Evolutionary conservation across 441 rosid genomes (phyloP).

Genomic region (Aleurites moluccanus): DNA sequence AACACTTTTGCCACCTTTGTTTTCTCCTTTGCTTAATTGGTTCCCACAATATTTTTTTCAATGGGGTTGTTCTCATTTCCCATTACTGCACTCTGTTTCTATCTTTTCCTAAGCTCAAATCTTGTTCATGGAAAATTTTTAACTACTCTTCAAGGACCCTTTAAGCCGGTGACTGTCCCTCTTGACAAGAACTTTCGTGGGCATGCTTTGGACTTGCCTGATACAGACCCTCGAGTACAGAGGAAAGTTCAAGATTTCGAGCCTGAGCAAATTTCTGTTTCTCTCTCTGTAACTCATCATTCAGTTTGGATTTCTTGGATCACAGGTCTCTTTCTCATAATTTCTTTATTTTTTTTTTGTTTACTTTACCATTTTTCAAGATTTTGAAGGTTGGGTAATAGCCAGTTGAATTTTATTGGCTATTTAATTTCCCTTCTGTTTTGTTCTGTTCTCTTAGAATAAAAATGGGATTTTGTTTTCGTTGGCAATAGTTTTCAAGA

Average conservation of each 20-base stretch:
- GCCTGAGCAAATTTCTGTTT: conserved; percentile 82
- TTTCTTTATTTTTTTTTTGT: background rate
- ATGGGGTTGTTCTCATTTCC: background rate
- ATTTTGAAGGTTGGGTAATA: background rate
- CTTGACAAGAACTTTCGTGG: conserved; percentile 58
- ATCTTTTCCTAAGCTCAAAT: background rate
- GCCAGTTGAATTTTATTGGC: background rate
- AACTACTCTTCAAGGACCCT: conserved; percentile 77
- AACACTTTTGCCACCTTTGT: background rate
- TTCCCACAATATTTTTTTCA: background rate
- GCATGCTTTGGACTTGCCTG: conserved; percentile 66
- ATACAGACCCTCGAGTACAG: conserved; percentile 49
- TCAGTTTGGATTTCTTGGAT: conserved; percentile 89
- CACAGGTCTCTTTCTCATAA: conserved; percentile 46
- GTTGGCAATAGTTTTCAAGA: background rate
- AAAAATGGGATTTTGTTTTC: background rate
- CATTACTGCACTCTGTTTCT: background rate
- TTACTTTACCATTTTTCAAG: background rate
- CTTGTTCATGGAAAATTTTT: conserved; percentile 35
- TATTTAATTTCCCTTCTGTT: background rate
- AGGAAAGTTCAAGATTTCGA: conserved; percentile 36
- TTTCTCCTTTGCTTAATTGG: background rate
- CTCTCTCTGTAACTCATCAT: conserved; percentile 57
- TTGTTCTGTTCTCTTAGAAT: background rate
- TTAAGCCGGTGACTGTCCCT: conserved; percentile 61